Percentiles rank a stretch among this genome's conserved stretches.
Evolutionary conservation across 225 moss, liverwort and hornwort genomes (phyloP).

Genomic region (Physcomitrium patens): DNA sequence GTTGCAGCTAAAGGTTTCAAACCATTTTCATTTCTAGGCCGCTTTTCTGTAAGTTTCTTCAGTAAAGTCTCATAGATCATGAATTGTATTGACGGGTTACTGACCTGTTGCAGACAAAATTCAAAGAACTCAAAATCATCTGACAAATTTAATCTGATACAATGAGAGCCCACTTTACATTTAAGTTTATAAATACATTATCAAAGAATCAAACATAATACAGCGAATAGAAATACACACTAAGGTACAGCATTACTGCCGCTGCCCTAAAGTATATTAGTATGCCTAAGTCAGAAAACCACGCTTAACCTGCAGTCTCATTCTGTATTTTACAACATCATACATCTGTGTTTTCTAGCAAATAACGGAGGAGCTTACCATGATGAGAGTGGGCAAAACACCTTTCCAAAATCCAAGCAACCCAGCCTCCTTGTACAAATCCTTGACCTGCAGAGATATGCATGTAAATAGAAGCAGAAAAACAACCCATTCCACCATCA

Average conservation of each 20-base stretch:
- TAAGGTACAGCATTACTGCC: constrained; percentile 5
- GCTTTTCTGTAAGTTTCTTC: constrained; percentile 69
- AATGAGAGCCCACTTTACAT: neutral
- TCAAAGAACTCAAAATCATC: neutral
- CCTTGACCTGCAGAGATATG: constrained; percentile 46
- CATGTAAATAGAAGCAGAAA: constrained; percentile 15
- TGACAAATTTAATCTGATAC: neutral
- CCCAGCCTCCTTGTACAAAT: constrained; percentile 82
- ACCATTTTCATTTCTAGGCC: constrained; percentile 55
- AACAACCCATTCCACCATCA: neutral
- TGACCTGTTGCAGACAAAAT: constrained; percentile 44
- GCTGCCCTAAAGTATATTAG: neutral
- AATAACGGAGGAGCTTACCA: constrained; percentile 46
- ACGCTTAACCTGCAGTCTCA: neutral
- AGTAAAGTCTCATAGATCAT: constrained; percentile 83
- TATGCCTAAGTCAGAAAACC: neutral
- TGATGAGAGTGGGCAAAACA: constrained; percentile 80
- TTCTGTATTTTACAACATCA: neutral
- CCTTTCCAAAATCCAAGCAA: constrained; percentile 87
- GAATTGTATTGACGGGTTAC: constrained; percentile 92
- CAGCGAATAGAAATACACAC: neutral
- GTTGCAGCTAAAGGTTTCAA: constrained; percentile 65
- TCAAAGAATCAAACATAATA: neutral
- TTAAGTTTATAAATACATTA: neutral
- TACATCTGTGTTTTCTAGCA: neutral